These are phyloP conservation scores for Globisporangium canariense DNA, from an alignment of 352 stramenopile species.

Conservation along the genomic window DNA sequence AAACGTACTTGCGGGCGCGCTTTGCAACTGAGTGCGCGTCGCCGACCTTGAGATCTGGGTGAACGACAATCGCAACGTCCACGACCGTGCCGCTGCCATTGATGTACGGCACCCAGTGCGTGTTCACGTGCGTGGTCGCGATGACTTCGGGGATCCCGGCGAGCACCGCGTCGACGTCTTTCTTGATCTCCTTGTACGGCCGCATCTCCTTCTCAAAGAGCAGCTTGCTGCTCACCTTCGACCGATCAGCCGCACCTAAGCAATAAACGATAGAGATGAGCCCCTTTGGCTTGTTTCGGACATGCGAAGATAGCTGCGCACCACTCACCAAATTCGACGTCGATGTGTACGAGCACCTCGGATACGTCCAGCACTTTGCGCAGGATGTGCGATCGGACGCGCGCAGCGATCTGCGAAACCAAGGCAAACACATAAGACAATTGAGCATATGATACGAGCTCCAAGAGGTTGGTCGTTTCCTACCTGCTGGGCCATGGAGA, in stretches of 20 bases:
- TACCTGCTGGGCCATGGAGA: constrained; percentile 84
- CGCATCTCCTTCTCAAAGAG: constrained; percentile 56
- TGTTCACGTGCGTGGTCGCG: constrained; percentile 78
- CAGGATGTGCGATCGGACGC: constrained; percentile 69
- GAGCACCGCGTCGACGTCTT: constrained; percentile 60
- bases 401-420: constrained; percentile 46
- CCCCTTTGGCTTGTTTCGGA: background rate
- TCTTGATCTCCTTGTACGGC: constrained; percentile 73
- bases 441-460: background rate
- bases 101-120: constrained; percentile 67
- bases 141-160: constrained; percentile 65
- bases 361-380: constrained; percentile 72
- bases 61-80: constrained; percentile 76
- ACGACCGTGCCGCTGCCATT: constrained; percentile 64
- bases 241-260: constrained; percentile 25
- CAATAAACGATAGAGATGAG: constrained; percentile 2
- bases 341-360: constrained; percentile 86
- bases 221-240: constrained; percentile 25
- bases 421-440: background rate
- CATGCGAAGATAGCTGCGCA: constrained; percentile 14
- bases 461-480: background rate
- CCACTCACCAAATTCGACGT: constrained; percentile 60
- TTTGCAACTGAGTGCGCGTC: constrained; percentile 73
- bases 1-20: constrained; percentile 55
- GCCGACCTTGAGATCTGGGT: constrained; percentile 70